Conservation (phyloP, 345 rosid species). For the Alliaria petiolata region DNA sequence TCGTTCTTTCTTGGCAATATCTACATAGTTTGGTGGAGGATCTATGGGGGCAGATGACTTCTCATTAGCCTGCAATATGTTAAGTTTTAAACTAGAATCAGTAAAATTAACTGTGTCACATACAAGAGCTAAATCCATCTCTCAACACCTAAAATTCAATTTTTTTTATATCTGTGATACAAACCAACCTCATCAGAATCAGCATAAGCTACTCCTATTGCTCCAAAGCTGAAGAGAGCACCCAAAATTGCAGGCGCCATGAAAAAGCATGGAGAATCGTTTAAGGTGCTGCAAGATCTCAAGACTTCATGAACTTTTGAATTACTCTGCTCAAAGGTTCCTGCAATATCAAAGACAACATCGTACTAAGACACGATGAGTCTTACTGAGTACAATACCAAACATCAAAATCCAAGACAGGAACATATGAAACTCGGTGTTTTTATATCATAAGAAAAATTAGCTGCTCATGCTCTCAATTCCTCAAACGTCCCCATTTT, state of each 20-base stretch:
- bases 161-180: background rate
- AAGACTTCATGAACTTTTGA: conserved; percentile 6
- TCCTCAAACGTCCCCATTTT: background rate
- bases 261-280: conserved; percentile 17
- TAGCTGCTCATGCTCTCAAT: background rate
- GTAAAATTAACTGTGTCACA: background rate
- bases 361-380: background rate
- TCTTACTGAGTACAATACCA: background rate
- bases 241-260: conserved; percentile 46
- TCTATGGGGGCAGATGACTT: conserved; percentile 43
- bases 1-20: conserved; percentile 71
- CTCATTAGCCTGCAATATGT: conserved; percentile 36
- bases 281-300: conserved; percentile 21
- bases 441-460: background rate
- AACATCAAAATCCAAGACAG: background rate
- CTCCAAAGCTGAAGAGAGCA: conserved; percentile 54
- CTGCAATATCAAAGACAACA: conserved; percentile 26
- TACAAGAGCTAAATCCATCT: background rate
- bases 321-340: conserved; percentile 25
- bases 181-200: conserved; percentile 71
- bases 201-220: conserved; percentile 55
- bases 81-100: conserved; percentile 1
- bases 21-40: conserved; percentile 44
- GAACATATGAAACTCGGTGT: background rate
- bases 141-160: background rate